Conservation (phyloP, 176 grass and related monocot genomes). For the Dactylis glomerata region DNA sequence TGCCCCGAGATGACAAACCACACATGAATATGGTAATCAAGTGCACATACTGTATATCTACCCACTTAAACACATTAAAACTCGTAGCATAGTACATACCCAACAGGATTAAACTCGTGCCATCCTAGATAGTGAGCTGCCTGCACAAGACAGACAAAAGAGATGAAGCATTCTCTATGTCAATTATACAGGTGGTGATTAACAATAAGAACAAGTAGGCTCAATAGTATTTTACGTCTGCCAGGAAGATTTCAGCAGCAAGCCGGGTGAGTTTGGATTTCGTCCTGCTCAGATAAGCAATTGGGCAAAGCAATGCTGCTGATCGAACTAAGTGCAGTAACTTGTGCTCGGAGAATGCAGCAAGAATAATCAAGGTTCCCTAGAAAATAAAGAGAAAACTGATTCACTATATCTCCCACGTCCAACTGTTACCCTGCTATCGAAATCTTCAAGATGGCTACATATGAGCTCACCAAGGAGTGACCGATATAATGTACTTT, state of each 20-base stretch:
- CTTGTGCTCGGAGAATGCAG: conserved; percentile 49
- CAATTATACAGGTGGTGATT: neutral
- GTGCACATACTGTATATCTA: neutral
- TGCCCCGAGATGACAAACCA: neutral
- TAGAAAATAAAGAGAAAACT: conserved; percentile 8
- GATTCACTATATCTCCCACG: conserved; percentile 3
- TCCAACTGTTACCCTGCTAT: neutral
- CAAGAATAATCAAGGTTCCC: conserved; percentile 60
- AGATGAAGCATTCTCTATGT: neutral
- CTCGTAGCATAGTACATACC: conserved; percentile 34
- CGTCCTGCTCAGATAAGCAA: conserved; percentile 42
- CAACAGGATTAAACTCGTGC: conserved; percentile 48
- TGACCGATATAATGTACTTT: conserved; percentile 57
- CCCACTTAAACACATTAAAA: conserved; percentile 1
- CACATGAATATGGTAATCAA: neutral
- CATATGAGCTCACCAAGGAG: conserved; percentile 39
- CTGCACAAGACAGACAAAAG: conserved; percentile 34
- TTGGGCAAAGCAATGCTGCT: conserved; percentile 57
- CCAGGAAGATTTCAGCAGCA: conserved; percentile 29
- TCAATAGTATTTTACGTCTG: conserved; percentile 38
- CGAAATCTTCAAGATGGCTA: neutral
- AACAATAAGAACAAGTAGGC: neutral
- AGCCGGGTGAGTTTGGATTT: conserved; percentile 21
- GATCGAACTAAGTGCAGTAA: conserved; percentile 48
- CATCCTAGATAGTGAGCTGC: conserved; percentile 26